Evolutionary conservation across 148 eudicot genomes (phyloP), one percentile per base, ranked within the genome.

Genomic region (Hydrangea macrophylla): DNA sequence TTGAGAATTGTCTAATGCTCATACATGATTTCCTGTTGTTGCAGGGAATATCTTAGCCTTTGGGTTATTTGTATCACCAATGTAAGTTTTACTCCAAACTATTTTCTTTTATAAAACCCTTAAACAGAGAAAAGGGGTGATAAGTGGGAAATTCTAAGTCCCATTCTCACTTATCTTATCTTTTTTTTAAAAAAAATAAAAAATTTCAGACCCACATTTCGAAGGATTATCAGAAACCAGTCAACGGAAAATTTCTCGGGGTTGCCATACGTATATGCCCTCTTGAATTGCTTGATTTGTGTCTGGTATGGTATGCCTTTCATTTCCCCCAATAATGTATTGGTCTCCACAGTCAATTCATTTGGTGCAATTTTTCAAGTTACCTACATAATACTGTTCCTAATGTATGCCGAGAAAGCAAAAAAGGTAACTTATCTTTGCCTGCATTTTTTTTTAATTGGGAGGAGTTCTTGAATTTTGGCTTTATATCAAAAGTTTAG

Each of bases 1-100:
- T n/a, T n/a, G n/a, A n/a, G n/a, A n/a, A n/a, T n/a, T n/a, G n/a
- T n/a, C n/a, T n/a, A n/a, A 28, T 45, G 33, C 25, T 48, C 30
- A 62, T 55, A 26, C 45, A 22, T 26, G 42, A 36, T 6, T 60
- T 7, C 30, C n/a, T 45, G 17, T 65, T 50, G 59, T 60, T 83
- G 81, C 86, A 90, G 96, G 94, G 24, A 90, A 90, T 69, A 75
- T 90, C 73, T 88, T 90, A 78, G 96, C 96, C 57, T 74, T 85
- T 32, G 93, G 92, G 45, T 74, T 90, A 11, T 90, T 90, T 68
- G 78, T 86, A 39, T 90, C 97, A 13, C 94, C 97, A 50, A 80
- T 88, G 97, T 90, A 76, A 88, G 91, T 78, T 73, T 55, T 25
- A 8, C 18, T 56, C 26, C 56, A 28, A 3, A 28, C 24, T 25